phyloP scores from a whole-genome alignment of 2,329 filamentous ascomycete species.

The Pestalotiopsis fici region DNA sequence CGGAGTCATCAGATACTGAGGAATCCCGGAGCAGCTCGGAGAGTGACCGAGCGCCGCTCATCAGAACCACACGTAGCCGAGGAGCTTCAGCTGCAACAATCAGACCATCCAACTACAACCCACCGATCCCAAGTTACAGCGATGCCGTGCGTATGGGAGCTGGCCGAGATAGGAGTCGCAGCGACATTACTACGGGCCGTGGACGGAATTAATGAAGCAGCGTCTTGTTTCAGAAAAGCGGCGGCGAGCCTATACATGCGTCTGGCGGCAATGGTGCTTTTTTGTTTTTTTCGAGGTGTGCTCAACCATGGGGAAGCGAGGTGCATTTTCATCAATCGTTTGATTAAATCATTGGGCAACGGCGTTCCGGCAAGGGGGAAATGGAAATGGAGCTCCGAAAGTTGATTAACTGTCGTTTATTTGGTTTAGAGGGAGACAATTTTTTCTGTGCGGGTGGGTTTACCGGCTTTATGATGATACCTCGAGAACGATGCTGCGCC shows the following conservation, averaged over 20 bases:
- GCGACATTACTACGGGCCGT: slow-evolving; percentile 32
- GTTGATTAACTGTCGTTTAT: slow-evolving; percentile 3
- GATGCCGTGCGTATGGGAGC: slow-evolving; percentile 66
- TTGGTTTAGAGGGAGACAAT: neutral
- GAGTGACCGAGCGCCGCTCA: slow-evolving; percentile 55
- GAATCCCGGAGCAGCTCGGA: slow-evolving; percentile 60
- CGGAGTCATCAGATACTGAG: slow-evolving; percentile 58
- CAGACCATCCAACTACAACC: slow-evolving; percentile 36
- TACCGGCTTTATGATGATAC: slow-evolving; percentile 2
- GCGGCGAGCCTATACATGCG: neutral
- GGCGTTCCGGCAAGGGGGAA: slow-evolving; percentile 3
- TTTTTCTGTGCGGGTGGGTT: neutral
- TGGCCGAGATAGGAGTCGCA: slow-evolving; percentile 45
- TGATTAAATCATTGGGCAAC: slow-evolving; percentile 3
- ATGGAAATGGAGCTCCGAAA: neutral
- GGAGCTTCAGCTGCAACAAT: slow-evolving; percentile 48
- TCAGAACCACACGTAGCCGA: slow-evolving; percentile 50
- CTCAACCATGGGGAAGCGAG: slow-evolving; percentile 1
- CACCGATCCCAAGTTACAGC: slow-evolving; percentile 82
- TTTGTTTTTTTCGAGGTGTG: neutral
- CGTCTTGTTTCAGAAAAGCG: neutral
- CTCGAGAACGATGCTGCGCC: neutral
- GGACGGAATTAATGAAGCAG: slow-evolving; percentile 10
- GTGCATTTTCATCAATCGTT: slow-evolving; percentile 1
- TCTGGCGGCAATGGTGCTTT: neutral